Evolutionary conservation across 495 filamentous ascomycete genomes (phyloP), one percentile per base, ranked within the genome.

Genomic region (Trichocladium uniseriatum): DNA sequence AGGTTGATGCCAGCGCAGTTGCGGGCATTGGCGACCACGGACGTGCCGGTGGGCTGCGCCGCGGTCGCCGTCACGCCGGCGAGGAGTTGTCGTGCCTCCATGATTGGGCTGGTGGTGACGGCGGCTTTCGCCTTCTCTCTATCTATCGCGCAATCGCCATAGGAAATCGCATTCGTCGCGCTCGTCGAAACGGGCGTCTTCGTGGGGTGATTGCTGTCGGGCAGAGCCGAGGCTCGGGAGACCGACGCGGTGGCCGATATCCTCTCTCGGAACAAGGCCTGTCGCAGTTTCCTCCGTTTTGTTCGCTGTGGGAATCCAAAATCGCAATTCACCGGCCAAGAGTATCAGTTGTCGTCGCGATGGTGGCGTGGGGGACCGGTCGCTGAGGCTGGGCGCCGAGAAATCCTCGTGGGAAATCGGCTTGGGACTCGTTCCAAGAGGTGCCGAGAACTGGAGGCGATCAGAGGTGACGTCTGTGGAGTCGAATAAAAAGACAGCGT

Each of bases 1-100:
- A 90, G 72, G 19, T 78, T 71, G 59, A 83, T 5, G 29, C 45
- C 47, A 51, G 53, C 18, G 53, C 62, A 64, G 59, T 43, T 42
- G 51, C 62, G 57, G 43, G 5, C 10, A 10, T 5, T 10, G 9
- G 24, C 35, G 35, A 55, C 20, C 43, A 45, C 14, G 7, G 53
- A 46, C 19, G 50, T 45, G 32, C 29, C 39, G 19, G 51, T 46
- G 22, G 56, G 48, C 29, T 35, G 53, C 35, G 55, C 27, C 40
- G 48, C 16, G 38, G 35, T 18, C 37, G 51, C 31, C 34, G 51
- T 49, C 46, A 59, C n/a, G 19, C 36, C 53, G 20, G 40, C 37
- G 43, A 58, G 28, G 19, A 60, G 36, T 45, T 58, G 52, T 27
- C 52, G 56, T 15, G 50, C 22, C 34, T 57, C 57, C 63, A 64